These are phyloP conservation scores for Daldinia grandis DNA, from an alignment of 495 filamentous ascomycete genomes.

Conservation along the genomic window DNA sequence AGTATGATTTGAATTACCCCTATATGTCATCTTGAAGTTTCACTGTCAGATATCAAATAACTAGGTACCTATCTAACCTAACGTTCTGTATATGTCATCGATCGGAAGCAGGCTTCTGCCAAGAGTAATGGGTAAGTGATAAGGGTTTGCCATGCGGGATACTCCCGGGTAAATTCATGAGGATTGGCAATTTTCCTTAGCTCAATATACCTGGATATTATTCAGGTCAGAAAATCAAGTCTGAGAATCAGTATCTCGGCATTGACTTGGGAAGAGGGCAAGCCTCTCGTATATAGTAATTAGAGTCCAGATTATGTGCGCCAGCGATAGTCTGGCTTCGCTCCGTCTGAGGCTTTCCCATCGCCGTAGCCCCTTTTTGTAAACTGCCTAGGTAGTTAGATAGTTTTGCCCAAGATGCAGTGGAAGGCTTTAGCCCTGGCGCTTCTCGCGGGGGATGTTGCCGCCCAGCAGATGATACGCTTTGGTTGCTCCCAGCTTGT, in stretches of 20 bases:
- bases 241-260: conserved; percentile 1
- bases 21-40: not conserved
- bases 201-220: conserved; percentile 20
- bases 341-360: conserved; percentile 5
- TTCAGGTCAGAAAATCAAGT: not conserved
- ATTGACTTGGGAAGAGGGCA: conserved; percentile 2
- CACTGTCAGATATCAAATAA: not conserved
- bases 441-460: conserved; percentile 34
- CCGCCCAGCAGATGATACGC: conserved; percentile 50
- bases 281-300: conserved; percentile 31
- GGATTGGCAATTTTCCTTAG: conserved; percentile 3
- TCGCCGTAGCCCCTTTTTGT: conserved; percentile 3
- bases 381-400: not conserved
- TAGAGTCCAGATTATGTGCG: not conserved
- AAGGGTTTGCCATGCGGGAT: not conserved
- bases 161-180: conserved; percentile 38
- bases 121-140: not conserved
- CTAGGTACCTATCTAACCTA: too few species aligned
- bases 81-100: not conserved
- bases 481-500: conserved; percentile 54
- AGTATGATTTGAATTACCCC: not conserved
- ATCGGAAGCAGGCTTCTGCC: not conserved
- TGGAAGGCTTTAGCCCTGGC: conserved; percentile 32
- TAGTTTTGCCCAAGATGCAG: conserved; percentile 36
- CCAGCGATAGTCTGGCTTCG: not conserved